These are phyloP conservation scores for Pseudocercospora ulei DNA, from an alignment of 2,329 filamentous ascomycete genomes.

Conservation along the genomic window DNA sequence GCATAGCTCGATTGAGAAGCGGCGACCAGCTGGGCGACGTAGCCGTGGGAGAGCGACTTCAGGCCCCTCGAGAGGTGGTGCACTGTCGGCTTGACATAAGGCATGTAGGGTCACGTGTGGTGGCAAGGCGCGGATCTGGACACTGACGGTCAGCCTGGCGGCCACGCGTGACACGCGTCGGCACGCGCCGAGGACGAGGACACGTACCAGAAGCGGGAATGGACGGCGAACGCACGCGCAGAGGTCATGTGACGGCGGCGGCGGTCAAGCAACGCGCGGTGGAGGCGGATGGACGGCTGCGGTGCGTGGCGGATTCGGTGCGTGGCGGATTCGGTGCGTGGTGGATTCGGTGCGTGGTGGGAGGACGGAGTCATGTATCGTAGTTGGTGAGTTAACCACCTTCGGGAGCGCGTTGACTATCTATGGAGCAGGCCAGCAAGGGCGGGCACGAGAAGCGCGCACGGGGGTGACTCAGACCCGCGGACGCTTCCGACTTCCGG, in stretches of 20 bases:
- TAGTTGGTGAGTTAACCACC: slow-evolving; percentile 11
- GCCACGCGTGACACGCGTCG: slow-evolving; percentile 17
- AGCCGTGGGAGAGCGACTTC: slow-evolving; percentile 95
- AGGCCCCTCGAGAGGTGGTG: slow-evolving; percentile 44
- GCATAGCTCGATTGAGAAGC: slow-evolving; percentile 78
- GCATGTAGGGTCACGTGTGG: too few relatives aligned
- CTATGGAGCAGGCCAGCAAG: too few relatives aligned
- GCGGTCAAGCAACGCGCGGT: slow-evolving; percentile 82
- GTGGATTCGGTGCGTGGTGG: slow-evolving; percentile 12
- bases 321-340: too few relatives aligned
- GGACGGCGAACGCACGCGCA: slow-evolving; percentile 54
- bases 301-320: slow-evolving; percentile 11
- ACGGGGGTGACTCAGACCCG: too few relatives aligned
- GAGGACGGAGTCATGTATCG: slow-evolving; percentile 6
- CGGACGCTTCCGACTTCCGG: too few relatives aligned
- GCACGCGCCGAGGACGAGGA: neutral
- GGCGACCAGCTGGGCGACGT: slow-evolving; percentile 95
- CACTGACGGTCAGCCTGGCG: slow-evolving; percentile 25
- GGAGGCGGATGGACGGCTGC: slow-evolving; percentile 14
- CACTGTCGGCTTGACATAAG: slow-evolving; percentile 57
- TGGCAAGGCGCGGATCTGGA: too few relatives aligned
- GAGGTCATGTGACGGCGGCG: slow-evolving; percentile 95
- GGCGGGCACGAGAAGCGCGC: too few relatives aligned
- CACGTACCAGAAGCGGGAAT: slow-evolving; percentile 16
- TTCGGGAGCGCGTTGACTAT: too few relatives aligned